Evolutionary conservation across 305 asterid genomes (phyloP).

Genomic region (Solanum chacoense): DNA sequence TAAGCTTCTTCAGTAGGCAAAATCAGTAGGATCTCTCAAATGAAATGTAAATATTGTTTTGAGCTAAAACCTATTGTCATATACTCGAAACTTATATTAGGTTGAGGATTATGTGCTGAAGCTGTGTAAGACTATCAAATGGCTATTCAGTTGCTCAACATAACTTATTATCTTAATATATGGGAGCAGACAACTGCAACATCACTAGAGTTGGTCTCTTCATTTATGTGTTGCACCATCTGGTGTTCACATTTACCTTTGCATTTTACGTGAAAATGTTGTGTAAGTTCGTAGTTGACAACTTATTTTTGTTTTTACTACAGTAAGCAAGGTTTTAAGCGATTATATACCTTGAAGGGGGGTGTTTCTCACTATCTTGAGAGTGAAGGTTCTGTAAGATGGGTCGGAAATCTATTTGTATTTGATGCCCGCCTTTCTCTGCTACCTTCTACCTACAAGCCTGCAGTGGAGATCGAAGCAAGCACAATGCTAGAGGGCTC

Average conservation of each 20-base stretch:
- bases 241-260: background rate
- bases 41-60: background rate
- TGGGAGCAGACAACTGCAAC: background rate
- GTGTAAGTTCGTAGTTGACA: background rate
- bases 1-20: background rate
- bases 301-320: background rate
- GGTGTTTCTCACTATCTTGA: conserved; percentile 83
- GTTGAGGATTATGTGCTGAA: background rate
- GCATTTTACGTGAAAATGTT: background rate
- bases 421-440: conserved; percentile 91
- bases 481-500: conserved; percentile 17
- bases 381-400: conserved; percentile 66
- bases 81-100: background rate
- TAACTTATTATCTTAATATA: background rate
- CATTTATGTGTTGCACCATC: background rate
- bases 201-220: background rate
- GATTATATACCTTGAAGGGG: conserved; percentile 66
- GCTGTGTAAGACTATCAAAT: background rate
- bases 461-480: conserved; percentile 21
- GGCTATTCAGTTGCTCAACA: background rate
- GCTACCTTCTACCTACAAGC: conserved; percentile 60
- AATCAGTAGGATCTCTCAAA: background rate
- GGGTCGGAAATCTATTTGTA: conserved; percentile 88
- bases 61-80: background rate
- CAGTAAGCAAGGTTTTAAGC: conserved; percentile 76